Evolutionary conservation across 495 filamentous ascomycete species (phyloP), one percentile per base, ranked within the genome.

Genomic region (Articulospora tetracladia): DNA sequence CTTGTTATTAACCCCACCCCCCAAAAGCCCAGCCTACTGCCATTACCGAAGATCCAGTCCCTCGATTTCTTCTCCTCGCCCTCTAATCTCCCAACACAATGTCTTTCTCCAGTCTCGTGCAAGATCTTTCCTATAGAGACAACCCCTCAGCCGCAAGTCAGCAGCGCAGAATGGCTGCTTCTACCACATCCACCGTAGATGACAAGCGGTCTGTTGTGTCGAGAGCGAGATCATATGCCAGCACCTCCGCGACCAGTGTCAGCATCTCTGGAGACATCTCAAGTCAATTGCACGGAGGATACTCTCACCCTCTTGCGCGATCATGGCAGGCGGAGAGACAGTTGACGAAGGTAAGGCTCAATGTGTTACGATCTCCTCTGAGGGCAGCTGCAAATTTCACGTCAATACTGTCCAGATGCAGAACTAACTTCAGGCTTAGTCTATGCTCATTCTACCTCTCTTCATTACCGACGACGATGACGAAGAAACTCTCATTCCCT

Each of bases 291-390:
- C 94, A 98, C 73, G 88, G 92, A 59, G 94, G 94, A 55, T 98
- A 98, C 72, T 88, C 85, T 65, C 94, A 98, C 69, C 92, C 94
- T 25, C 82, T 98, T 49, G 87, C 90, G 49, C 79, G 94, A 60
- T 81, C 90, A 69, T 98, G 94, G 94, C 94, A 98, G 70, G 90
- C 94, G 11, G 95, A 98, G 75, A 82, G 92, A 51, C 93, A 98
- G 80, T 82, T 98, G 68, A 98, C 95, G 20, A 98, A 98, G 85
- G 93, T 92, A 60, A 53, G 78, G 11, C 39, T 44, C 39, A 15
- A 12, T 44, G 30, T 32, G 30, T 32, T 32, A 4, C 4, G 20
- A 47, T 8, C 41, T n/a, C 41, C 41, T 23, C 20, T 17, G 7
- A 32, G 30, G 13, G 30, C 30, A 4, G 13, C 30, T 32, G 4